Base-by-base conservation (phyloP, 2,329 filamentous ascomycete genomes). In the Fusarium citri region DNA sequence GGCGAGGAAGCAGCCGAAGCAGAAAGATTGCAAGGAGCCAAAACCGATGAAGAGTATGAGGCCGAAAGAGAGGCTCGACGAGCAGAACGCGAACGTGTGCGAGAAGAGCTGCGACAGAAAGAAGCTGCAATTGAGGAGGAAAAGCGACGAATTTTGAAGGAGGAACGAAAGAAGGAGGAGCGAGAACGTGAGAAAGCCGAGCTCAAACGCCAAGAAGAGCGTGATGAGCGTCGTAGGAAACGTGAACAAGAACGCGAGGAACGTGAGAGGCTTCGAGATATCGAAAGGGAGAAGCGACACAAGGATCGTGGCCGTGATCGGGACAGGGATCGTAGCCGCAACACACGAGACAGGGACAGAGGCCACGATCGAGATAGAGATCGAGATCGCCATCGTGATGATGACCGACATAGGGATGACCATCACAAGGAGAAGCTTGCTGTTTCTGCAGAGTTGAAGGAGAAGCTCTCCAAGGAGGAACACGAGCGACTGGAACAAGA, bases 21-120 rank as follows among this genome's bases (percentile, higher is more conserved):
- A 22, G 92, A 95, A 77, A 82, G 87, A 43, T 70, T 81, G 12
- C 88, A 87, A 55, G 92, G 92, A 20, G 83, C 87, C 49, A 94
- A 92, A 78, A 92, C 89, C 2, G 92, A 95, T 71, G 88, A 90
- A 58, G 89, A 91, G 50, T 95, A 94, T 77, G 89, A 87, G 2
- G 85, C 85, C 48, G 91, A 93, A 63, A 90, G 90, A 3, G 85
- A 87, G 12, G 83, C 82, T 9, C 87, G 89, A 51, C 83, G 87
- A 34, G 83, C 85, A 11, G 87, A 89, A 57, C 87, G 92, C 14
- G 88, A 90, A 66, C 85, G 85, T 34, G 82, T 89, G 12, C 85
- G 89, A 57, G 86, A 89, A 48, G 87, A 90, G 71, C 81, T 90
- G 20, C 83, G 86, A 55, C 84, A 83, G 46, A 86, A 88, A 69